These are phyloP conservation scores for Lachnellula occidentalis DNA, from an alignment of 2,329 filamentous ascomycete species.

Conservation along the genomic window DNA sequence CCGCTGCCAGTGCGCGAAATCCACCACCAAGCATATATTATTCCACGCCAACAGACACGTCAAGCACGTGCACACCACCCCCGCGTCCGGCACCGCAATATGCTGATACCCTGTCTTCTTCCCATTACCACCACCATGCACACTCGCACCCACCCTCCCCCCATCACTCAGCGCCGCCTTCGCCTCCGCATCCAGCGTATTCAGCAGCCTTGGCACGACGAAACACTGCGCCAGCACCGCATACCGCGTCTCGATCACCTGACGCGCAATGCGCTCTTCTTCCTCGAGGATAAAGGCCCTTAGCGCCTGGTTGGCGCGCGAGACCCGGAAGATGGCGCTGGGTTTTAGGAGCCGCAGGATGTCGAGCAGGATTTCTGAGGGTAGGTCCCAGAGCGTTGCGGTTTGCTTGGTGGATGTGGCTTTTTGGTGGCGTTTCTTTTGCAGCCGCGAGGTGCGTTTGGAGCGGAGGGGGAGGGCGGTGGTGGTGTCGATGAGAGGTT, in stretches of 20 bases:
- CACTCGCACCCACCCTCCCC: conserved; percentile 38
- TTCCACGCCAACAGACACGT: conserved; percentile 54
- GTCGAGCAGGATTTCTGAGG: conserved; percentile 46
- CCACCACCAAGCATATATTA: conserved; percentile 46
- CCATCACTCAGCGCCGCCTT: conserved; percentile 36
- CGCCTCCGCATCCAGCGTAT: conserved; percentile 33
- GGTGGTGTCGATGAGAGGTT: conserved; percentile 46
- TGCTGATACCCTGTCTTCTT: conserved; percentile 49
- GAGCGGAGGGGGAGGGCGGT: conserved; percentile 43
- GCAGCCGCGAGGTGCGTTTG: conserved; percentile 45
- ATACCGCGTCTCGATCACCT: conserved; percentile 44
- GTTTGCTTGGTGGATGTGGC: conserved; percentile 31
- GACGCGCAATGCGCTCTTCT: conserved; percentile 37
- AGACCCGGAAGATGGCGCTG: conserved; percentile 45
- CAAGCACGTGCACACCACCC: conserved; percentile 50
- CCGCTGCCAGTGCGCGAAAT: conserved; percentile 52
- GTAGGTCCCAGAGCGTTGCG: conserved; percentile 41
- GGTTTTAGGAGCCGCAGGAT: conserved; percentile 43
- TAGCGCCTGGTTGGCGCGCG: conserved; percentile 38
- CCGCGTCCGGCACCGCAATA: conserved; percentile 40
- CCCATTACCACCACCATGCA: conserved; percentile 30
- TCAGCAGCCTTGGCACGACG: conserved; percentile 42
- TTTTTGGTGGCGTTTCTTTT: conserved; percentile 40
- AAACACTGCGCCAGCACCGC: conserved; percentile 46
- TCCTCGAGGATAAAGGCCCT: conserved; percentile 40